A percentile compares a stretch with the other conserved stretches of the same genome.
phyloP scores from a whole-genome alignment of 495 filamentous ascomycete genomes.

The Extremus antarcticus region DNA sequence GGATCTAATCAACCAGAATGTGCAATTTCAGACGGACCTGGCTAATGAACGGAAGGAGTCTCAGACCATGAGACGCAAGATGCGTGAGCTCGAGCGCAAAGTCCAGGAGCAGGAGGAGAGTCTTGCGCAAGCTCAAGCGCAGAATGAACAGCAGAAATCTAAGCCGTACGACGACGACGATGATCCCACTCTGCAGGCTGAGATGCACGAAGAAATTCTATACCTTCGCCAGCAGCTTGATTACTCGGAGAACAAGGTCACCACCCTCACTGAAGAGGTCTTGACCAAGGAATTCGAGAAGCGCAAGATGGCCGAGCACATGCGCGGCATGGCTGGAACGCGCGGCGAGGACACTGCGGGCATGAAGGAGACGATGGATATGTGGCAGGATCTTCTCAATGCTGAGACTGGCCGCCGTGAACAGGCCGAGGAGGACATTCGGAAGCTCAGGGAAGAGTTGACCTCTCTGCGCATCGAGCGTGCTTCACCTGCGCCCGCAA shows the following conservation, averaged over 20 bases:
- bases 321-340: slow-evolving; percentile 56
- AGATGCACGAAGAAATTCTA: slow-evolving; percentile 72
- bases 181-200: slow-evolving; percentile 53
- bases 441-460: slow-evolving; percentile 73
- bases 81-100: slow-evolving; percentile 78
- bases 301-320: slow-evolving; percentile 65
- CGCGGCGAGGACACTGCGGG: slow-evolving; percentile 56
- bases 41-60: slow-evolving; percentile 81
- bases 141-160: slow-evolving; percentile 29
- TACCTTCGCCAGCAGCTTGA: slow-evolving; percentile 76
- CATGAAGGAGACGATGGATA: slow-evolving; percentile 76
- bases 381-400: slow-evolving; percentile 93
- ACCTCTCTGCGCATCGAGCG: slow-evolving; percentile 16
- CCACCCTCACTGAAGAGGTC: slow-evolving; percentile 65
- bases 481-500: slow-evolving; percentile 15
- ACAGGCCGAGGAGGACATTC: slow-evolving; percentile 80
- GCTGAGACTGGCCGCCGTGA: slow-evolving; percentile 83
- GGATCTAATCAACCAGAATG: slow-evolving; percentile 94
- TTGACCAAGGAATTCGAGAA: slow-evolving; percentile 70
- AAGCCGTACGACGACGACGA: slow-evolving; percentile 34
- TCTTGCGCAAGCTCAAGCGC: slow-evolving; percentile 39
- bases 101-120: slow-evolving; percentile 60
- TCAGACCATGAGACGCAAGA: slow-evolving; percentile 60
- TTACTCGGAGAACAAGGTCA: slow-evolving; percentile 70
- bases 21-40: slow-evolving; percentile 83